phyloP scores from a whole-genome alignment of 768 basidiomycete species.

The Solioccasus polychromus region DNA sequence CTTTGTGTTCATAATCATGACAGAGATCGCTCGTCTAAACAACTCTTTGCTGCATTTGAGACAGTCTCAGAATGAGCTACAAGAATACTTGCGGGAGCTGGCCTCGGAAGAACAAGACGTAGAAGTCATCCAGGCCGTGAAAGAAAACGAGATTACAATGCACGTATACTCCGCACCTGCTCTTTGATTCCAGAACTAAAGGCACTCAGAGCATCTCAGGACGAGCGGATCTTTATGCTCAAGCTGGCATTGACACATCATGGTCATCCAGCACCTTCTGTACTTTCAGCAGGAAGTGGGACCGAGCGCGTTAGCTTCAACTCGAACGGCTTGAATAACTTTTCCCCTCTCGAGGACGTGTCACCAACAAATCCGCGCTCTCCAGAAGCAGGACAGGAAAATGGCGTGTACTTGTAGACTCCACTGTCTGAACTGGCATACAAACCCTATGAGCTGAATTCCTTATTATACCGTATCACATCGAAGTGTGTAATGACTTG shows the following conservation, averaged over 20 bases:
- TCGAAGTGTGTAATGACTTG: neutral
- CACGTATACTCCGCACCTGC: constrained; percentile 35
- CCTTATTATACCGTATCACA: constrained; percentile 2
- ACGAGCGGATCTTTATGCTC: constrained; percentile 70
- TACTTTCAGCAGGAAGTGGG: neutral
- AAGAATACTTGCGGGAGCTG: constrained; percentile 41
- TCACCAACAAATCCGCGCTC: neutral
- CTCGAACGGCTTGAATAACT: constrained; percentile 17
- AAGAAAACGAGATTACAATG: constrained; percentile 77
- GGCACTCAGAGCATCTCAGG: constrained; percentile 63
- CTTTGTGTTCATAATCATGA: constrained; percentile 1
- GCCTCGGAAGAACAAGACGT: constrained; percentile 42
- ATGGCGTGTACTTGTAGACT: constrained; percentile 29
- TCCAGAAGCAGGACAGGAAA: constrained; percentile 2
- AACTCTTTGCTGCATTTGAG: constrained; percentile 65
- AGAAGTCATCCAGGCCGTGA: constrained; percentile 56
- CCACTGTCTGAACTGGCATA: neutral
- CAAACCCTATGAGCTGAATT: neutral
- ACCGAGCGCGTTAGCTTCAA: constrained; percentile 1
- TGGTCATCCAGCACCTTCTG: constrained; percentile 44
- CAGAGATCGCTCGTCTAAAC: constrained; percentile 74
- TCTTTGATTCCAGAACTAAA: constrained; percentile 11
- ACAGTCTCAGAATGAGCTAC: constrained; percentile 58
- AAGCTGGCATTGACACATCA: constrained; percentile 63
- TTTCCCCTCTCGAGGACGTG: neutral